These are phyloP conservation scores for Phaffia australis DNA, from an alignment of 768 basidiomycete species.

Conservation along the genomic window DNA sequence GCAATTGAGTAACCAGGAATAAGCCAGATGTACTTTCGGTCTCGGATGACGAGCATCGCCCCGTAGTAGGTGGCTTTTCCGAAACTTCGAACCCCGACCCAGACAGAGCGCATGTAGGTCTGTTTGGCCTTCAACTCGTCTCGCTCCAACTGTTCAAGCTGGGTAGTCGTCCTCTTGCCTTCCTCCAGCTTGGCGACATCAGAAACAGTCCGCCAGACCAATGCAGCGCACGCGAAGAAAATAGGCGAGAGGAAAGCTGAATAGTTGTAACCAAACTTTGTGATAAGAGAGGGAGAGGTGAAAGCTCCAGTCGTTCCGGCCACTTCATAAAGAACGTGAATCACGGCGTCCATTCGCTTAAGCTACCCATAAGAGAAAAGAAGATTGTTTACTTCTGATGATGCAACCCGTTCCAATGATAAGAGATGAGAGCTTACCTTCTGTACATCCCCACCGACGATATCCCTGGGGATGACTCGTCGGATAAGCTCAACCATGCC, in stretches of 20 bases:
- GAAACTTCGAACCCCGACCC: conserved; percentile 25
- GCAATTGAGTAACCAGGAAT: conserved; percentile 27
- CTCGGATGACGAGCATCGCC: conserved; percentile 14
- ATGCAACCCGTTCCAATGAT: background rate
- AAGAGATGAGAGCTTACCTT: conserved; percentile 13
- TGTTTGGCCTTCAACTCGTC: background rate
- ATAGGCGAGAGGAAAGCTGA: conserved; percentile 28
- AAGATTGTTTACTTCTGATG: background rate
- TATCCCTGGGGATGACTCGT: conserved; percentile 30
- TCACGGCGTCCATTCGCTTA: conserved; percentile 31
- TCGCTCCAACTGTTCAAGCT: background rate
- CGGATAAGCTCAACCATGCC: conserved; percentile 36
- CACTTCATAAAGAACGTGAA: conserved; percentile 34
- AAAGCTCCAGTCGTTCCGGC: conserved; percentile 35
- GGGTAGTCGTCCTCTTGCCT: background rate
- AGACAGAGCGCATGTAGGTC: conserved; percentile 24
- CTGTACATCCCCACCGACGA: conserved; percentile 31
- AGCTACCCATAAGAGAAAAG: conserved; percentile 13
- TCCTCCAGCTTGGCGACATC: conserved; percentile 1
- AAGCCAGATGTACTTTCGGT: conserved; percentile 27
- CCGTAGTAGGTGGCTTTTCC: conserved; percentile 27
- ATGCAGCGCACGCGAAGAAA: conserved; percentile 29
- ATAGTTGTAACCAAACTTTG: conserved; percentile 32
- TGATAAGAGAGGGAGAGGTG: conserved; percentile 31
- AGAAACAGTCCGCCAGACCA: background rate